Evolutionary conservation across 371 early-diverging fungal genomes (phyloP), one percentile per base, ranked within the genome.

Genomic region (Actinomucor elegans): DNA sequence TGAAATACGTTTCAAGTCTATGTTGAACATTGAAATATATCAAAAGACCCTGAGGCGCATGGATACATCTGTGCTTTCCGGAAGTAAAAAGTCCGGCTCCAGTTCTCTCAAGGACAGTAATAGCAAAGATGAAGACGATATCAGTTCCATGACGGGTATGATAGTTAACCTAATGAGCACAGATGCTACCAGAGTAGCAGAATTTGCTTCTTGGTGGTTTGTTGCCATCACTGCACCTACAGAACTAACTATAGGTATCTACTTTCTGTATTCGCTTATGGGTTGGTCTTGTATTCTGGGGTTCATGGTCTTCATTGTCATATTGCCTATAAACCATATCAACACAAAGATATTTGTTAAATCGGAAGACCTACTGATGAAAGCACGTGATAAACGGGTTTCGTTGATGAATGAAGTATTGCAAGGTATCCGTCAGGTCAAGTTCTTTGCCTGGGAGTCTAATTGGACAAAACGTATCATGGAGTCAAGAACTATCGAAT

Each of bases 141-240:
- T 64, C 5, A 64, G 68, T 5, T 69, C 80, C 17, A 66, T 67
- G 5, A 67, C 78, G 1, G 95, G 95, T n/a, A 81, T 79, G 20
- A 77, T 95, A 40, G 87, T 89, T 55, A 96, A 91, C 61, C 57
- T 96, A 48, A 87, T 94, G 70, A 87, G 93, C n/a, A 87, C 94
- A 3, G 97, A 96, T 57, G 61, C 87, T 5, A 73, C 77, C 33
- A 80, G 90, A 35, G 75, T 94, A 20, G 67, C 81, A 9, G 76
- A 80, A 15, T 72, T 82, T 20, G 52, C 70, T 38, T 73, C 77
- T 41, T 82, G 81, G 60, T 68, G 85, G 68, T 71, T 77, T 55
- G 57, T 71, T 2, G 49, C 79, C 9, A 67, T 84, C 26, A 73
- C 73, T 9, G 69, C 77, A 7, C 87, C 88, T 21, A 71, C 80